Percentiles rank a stretch among this genome's conserved stretches.
phyloP scores from a whole-genome alignment of 78 protist genomes.

The Paratrimastix pyriformis region DNA sequence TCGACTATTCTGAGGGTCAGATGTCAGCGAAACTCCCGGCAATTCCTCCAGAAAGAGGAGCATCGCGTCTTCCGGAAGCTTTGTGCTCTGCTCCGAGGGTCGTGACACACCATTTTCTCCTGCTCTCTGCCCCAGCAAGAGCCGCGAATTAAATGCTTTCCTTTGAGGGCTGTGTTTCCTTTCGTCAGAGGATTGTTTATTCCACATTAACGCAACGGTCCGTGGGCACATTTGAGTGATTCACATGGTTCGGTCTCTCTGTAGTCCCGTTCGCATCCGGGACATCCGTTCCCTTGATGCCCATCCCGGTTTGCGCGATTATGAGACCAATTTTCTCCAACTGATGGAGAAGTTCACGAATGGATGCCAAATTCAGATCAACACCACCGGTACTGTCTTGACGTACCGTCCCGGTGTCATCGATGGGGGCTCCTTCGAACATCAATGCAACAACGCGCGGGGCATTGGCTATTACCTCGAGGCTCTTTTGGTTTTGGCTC shows the following conservation, averaged over 20 bases:
- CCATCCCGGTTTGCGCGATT: slow-evolving; percentile 28
- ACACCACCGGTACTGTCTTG: slow-evolving; percentile 32
- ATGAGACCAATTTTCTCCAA: slow-evolving; percentile 44
- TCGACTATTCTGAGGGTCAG: no score
- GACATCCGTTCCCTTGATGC: slow-evolving; percentile 23
- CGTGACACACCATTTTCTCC: no score
- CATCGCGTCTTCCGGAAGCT: no score
- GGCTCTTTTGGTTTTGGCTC: slow-evolving; percentile 63
- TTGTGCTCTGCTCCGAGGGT: no score
- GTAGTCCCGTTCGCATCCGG: slow-evolving; percentile 5
- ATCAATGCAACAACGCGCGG: slow-evolving; percentile 35
- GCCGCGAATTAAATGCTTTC: slow-evolving; percentile 1
- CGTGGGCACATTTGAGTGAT: no score
- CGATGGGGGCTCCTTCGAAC: slow-evolving; percentile 45
- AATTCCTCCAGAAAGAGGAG: no score
- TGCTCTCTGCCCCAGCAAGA: no score
- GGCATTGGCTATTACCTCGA: slow-evolving; percentile 67
- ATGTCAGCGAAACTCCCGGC: no score
- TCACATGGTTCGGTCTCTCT: no score
- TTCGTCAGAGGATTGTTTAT: slow-evolving; percentile 27
- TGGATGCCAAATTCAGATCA: slow-evolving; percentile 47
- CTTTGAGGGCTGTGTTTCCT: neutral
- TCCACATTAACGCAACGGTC: slow-evolving; percentile 20
- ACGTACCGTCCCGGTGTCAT: slow-evolving; percentile 47
- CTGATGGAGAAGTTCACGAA: slow-evolving; percentile 49